Base-by-base conservation (phyloP, 306 rosid species). In the Alnus rubra region DNA sequence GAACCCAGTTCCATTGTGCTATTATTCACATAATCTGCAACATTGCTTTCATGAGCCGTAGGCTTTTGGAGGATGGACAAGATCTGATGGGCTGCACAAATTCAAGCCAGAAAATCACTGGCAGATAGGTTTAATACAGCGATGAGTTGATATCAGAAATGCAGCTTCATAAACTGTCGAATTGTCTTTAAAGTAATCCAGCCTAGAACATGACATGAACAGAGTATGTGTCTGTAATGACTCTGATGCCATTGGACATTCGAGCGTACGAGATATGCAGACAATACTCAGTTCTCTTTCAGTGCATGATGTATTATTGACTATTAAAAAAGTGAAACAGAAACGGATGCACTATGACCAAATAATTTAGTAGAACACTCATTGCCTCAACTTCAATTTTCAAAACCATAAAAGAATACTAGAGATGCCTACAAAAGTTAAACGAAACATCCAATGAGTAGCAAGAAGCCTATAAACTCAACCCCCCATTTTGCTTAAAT, bases 1-100 rank as follows among this genome's bases (percentile, higher is more conserved):
- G 74, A 63, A 85, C 77, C 74, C 69, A 16, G 31, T 59, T 74
- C 80, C 28, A 45, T 67, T 16, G 71, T 70, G 52, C 75, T 81
- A 75, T 75, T 73, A 55, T 33, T 52, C 28, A 42, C 48, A 82
- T 77, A 60, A 77, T 86, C 88, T 71, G 82, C 73, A 75, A 76
- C 70, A 59, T 52, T 13, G 71, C 74, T 82, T 71, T 70, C 83
- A 56, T 31, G 76, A 71, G 82, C 73, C 87, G 13, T 60, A n/a
- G 92, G 91, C 31, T 80, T 84, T 77, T 88, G 97, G 78, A 94
- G 87, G 79, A 88, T 74, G 71, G 90, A 88, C 91, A 94, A 80
- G 74, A 94, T 94, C 82, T 89, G 90, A 83, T 75, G 71, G 79
- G 80, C 97, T 94, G 94, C 96, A 88, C 64, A 80, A 71, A 67